These are phyloP conservation scores for Gynandropsis gynandra DNA, from an alignment of 345 rosid genomes.

Conservation along the genomic window DNA sequence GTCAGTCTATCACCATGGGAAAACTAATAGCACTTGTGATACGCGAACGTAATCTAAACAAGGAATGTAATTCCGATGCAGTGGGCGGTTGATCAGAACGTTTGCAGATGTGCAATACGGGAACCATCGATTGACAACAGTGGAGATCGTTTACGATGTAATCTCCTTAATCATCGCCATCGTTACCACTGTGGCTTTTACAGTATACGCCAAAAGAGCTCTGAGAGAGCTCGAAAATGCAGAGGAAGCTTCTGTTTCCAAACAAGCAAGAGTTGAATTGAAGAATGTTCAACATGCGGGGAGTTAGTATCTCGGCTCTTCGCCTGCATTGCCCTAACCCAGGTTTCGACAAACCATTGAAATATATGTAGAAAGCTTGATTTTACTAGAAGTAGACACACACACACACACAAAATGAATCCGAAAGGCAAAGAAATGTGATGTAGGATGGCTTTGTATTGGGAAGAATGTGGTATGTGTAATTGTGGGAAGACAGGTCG, in stretches of 20 bases:
- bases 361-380: too few relatives aligned
- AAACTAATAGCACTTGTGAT: not conserved
- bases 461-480: too few relatives aligned
- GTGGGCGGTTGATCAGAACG: conserved; percentile 71
- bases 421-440: too few relatives aligned
- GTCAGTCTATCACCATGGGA: conserved; percentile 27
- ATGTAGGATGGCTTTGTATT: too few relatives aligned
- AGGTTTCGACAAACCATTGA: not conserved
- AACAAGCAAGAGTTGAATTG: conserved; percentile 33
- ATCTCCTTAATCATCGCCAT: conserved; percentile 56
- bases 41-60: not conserved
- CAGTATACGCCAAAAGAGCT: conserved; percentile 55
- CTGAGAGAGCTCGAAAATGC: conserved; percentile 43
- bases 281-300: conserved; percentile 36
- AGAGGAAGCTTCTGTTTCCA: conserved; percentile 20
- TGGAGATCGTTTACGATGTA: conserved; percentile 63
- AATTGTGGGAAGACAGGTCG: too few relatives aligned
- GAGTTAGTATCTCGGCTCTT: conserved; percentile 10
- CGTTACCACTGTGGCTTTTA: conserved; percentile 54
- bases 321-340: conserved; percentile 5
- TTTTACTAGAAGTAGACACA: too few relatives aligned
- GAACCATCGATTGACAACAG: conserved; percentile 45
- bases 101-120: conserved; percentile 59
- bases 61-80: conserved; percentile 27
- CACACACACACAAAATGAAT: too few relatives aligned